These are phyloP conservation scores for Acanthamoeba royreba DNA, from an alignment of 208 protist genomes.

Conservation along the genomic window DNA sequence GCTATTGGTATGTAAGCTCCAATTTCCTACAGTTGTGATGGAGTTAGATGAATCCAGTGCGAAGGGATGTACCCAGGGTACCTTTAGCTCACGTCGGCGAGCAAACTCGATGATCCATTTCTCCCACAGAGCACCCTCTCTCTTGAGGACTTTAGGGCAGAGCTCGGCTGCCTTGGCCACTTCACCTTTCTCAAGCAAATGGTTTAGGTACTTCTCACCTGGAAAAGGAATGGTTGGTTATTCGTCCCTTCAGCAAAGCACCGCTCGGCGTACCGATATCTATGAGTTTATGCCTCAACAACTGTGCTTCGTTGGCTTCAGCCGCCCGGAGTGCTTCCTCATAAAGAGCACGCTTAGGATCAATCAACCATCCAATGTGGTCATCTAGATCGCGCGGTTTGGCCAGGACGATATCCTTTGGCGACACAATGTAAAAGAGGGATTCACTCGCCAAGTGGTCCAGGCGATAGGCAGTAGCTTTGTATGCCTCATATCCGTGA, in stretches of 20 bases:
- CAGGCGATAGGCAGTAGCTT: conserved; percentile 6
- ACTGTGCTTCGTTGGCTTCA: conserved; percentile 44
- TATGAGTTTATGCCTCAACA: background rate
- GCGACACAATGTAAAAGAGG: conserved; percentile 80
- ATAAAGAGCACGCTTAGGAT: conserved; percentile 42
- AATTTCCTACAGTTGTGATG: conserved; percentile 58
- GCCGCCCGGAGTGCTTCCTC: conserved; percentile 64
- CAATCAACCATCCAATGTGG: conserved; percentile 74
- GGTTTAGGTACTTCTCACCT: conserved; percentile 60
- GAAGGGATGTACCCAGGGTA: background rate
- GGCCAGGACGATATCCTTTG: conserved; percentile 82
- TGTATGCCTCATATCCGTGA: conserved; percentile 11
- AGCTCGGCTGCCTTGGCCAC: conserved; percentile 68
- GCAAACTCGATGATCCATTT: conserved; percentile 76
- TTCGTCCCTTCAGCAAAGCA: background rate
- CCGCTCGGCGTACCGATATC: conserved; percentile 55
- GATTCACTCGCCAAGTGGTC: conserved; percentile 52
- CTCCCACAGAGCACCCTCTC: conserved; percentile 73
- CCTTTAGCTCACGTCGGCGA: conserved; percentile 48
- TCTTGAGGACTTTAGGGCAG: conserved; percentile 63
- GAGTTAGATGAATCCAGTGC: background rate
- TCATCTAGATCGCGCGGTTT: conserved; percentile 79
- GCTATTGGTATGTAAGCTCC: conserved; percentile 72
- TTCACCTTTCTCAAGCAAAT: conserved; percentile 48
- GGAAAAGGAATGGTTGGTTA: background rate